These are phyloP conservation scores for Austroboletus olivaceoglutinosus DNA, from an alignment of 1,284 basidiomycete species.

Conservation along the genomic window DNA sequence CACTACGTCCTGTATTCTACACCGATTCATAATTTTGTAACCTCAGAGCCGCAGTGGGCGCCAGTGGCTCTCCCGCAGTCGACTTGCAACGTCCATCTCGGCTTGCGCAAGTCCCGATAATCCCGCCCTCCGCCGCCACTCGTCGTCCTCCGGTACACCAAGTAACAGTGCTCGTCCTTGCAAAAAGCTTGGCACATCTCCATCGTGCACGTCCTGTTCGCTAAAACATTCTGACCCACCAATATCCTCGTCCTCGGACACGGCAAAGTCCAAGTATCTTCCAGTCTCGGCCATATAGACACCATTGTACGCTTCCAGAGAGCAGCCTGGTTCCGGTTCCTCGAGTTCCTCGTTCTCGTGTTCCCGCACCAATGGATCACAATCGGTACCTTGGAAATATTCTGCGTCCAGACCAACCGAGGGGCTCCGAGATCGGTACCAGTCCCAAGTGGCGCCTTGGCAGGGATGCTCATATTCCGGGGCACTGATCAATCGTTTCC, in stretches of 20 bases:
- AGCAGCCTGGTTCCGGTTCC: neutral
- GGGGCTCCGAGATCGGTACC: neutral
- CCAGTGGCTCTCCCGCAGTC: slow-evolving; percentile 56
- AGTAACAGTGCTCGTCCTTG: slow-evolving; percentile 48
- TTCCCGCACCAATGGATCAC: slow-evolving; percentile 3
- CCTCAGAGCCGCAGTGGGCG: slow-evolving; percentile 47
- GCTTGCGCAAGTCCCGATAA: slow-evolving; percentile 34
- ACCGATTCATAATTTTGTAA: neutral
- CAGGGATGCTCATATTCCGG: neutral
- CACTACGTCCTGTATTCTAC: slow-evolving; percentile 9
- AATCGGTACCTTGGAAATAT: neutral
- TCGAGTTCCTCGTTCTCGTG: slow-evolving; percentile 5
- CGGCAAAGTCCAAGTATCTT: neutral
- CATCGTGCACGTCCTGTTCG: neutral
- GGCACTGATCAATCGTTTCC: neutral
- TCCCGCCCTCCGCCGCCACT: neutral
- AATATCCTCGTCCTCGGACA: neutral
- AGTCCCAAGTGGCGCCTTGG: slow-evolving; percentile 2
- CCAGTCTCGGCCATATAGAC: neutral
- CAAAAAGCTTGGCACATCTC: slow-evolving; percentile 28
- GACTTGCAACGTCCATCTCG: slow-evolving; percentile 58
- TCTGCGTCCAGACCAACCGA: slow-evolving; percentile 2
- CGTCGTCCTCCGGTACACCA: slow-evolving; percentile 18
- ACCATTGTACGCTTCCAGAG: slow-evolving; percentile 3
- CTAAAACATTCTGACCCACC: neutral